Evolutionary conservation across 352 stramenopile genomes (phyloP), one percentile per base, ranked within the genome.

Genomic region (Phytopythium chamaehyphon): DNA sequence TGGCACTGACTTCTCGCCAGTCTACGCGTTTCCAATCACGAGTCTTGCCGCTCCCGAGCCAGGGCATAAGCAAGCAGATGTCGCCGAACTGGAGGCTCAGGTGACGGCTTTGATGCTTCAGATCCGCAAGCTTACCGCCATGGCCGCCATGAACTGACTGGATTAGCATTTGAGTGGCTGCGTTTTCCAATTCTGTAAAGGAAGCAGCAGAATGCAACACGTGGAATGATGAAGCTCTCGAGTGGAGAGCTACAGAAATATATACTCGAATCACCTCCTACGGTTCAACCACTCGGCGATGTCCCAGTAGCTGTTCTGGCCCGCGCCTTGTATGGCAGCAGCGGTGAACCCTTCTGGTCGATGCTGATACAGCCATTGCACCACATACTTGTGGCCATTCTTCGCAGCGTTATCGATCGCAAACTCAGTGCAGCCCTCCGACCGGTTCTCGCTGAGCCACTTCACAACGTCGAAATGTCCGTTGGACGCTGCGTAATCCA

Each of bases 401-500:
- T 14, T 26, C 2, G 43, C 43, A 16, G 43, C 43, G 14, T 14
- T 23, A 23, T 48, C 24, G 22, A 48, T 48, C 43, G 43, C 22
- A 8, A 14, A 18, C 11, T 23, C 19, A 5, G 22, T 48, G 43
- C 24, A 48, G n/a, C 24, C 43, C 36, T 36, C 24, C 4, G 11
- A 22, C 1, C 22, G 43, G 18, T 38, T 38, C 5, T 11, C 6
- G 21, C 51, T 38, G 4, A 66, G 28, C 47, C 48, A 62, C 23
- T 47, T 35, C 7, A 55, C 53, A 23, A 67, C 26, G 21, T 56
- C 31, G 2, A 62, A 47, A 50, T 49, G 54, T 1, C 54, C 59
- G 0, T 21, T 37, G 3, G 16, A 6, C 40, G 40, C 23, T 18
- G 50, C 50, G n/a, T 28, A 28, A 10, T 46, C 38, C 15, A 45